Evolutionary conservation across 495 filamentous ascomycete species (phyloP).

Genomic region (Corynascus novoguineensis): DNA sequence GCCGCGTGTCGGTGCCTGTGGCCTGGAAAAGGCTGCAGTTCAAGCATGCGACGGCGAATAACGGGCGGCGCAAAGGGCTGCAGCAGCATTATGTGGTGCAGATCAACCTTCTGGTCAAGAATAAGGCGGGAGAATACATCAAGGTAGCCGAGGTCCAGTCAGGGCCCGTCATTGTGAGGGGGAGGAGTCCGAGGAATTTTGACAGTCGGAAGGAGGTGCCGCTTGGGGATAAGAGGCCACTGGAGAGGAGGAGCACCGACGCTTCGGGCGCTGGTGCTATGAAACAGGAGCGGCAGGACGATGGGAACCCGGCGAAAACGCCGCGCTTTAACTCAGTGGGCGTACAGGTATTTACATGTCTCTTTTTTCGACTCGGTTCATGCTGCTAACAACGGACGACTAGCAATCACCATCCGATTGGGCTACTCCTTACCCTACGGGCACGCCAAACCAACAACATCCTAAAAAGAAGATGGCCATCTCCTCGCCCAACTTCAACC

Average conservation of each 20-base stretch:
- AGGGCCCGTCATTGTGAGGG: slow-evolving; percentile 63
- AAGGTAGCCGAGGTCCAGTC: slow-evolving; percentile 58
- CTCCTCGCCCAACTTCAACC: slow-evolving; percentile 17
- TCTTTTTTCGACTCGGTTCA: neutral
- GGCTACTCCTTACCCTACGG: slow-evolving; percentile 20
- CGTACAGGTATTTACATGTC: slow-evolving; percentile 26
- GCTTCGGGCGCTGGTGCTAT: neutral
- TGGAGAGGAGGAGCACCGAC: slow-evolving; percentile 23
- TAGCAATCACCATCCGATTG: slow-evolving; percentile 21
- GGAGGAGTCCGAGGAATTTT: slow-evolving; percentile 63
- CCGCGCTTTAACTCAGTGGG: slow-evolving; percentile 35
- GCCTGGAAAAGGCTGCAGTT: slow-evolving; percentile 91
- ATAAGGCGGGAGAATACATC: slow-evolving; percentile 53
- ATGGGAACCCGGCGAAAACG: slow-evolving; percentile 28
- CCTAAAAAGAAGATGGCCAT: slow-evolving; percentile 27
- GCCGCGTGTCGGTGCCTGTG: slow-evolving; percentile 70
- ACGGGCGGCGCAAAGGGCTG: slow-evolving; percentile 63
- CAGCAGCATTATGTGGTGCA: slow-evolving; percentile 68
- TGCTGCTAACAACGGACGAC: neutral
- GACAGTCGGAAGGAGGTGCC: slow-evolving; percentile 62
- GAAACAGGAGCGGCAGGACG: slow-evolving; percentile 14
- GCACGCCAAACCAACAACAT: slow-evolving; percentile 19
- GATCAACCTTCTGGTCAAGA: slow-evolving; percentile 56
- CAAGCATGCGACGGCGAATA: slow-evolving; percentile 84
- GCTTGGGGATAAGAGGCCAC: slow-evolving; percentile 43